Evolutionary conservation across 805 yeast species (phyloP).

Genomic region (Metschnikowia anglica): DNA sequence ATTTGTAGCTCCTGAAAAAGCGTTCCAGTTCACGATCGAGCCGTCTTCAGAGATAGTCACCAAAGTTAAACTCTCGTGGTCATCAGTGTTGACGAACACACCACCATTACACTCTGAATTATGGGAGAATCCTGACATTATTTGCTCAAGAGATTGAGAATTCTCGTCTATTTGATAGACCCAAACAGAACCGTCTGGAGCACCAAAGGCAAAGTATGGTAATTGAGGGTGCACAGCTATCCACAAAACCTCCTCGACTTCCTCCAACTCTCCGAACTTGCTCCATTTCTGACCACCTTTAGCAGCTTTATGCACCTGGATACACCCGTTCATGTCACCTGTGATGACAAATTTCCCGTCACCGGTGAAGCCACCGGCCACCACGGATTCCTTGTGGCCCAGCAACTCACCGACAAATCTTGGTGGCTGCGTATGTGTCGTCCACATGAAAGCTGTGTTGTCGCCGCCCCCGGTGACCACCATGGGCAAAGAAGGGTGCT

Average conservation of each 20-base stretch:
- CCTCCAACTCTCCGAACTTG: constrained; percentile 66
- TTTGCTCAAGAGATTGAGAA: constrained; percentile 51
- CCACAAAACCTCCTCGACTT: constrained; percentile 90
- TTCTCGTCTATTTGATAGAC: constrained; percentile 69
- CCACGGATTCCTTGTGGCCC: constrained; percentile 87
- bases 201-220: constrained; percentile 87
- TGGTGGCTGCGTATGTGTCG: constrained; percentile 84
- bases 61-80: constrained; percentile 56
- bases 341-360: constrained; percentile 82
- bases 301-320: constrained; percentile 66
- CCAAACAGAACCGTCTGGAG: constrained; percentile 92
- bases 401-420: constrained; percentile 69
- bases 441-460: constrained; percentile 86
- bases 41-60: constrained; percentile 86
- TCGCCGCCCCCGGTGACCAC: constrained; percentile 97
- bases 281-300: constrained; percentile 86
- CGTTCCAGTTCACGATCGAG: constrained; percentile 84
- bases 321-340: constrained; percentile 93
- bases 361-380: constrained; percentile 75
- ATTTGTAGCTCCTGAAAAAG: constrained; percentile 67
- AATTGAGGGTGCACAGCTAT: constrained; percentile 74
- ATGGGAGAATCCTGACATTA: constrained; percentile 81
- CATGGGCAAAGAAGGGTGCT: constrained; percentile 81
- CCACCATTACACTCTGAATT: constrained; percentile 80
- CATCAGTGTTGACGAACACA: constrained; percentile 58